These are phyloP conservation scores for Penium margaritaceum DNA, from an alignment of 139 green algal genomes.

Conservation along the genomic window DNA sequence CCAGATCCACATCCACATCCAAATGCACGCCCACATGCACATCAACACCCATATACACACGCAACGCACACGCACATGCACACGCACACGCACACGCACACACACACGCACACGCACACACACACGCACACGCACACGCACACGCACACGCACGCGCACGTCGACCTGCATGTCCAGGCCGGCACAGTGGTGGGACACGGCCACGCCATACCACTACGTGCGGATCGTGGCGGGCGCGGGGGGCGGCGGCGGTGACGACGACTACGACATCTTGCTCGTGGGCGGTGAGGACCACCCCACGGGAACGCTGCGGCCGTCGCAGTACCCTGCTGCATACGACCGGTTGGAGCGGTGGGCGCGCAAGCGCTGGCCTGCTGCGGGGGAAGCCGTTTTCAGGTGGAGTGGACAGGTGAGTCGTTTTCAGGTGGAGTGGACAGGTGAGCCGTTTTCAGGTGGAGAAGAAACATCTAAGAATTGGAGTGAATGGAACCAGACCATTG, in stretches of 20 bases:
- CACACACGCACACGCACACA: no score
- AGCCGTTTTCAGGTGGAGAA: no score
- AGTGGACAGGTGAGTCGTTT: slow-evolving; percentile 41
- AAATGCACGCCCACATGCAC: no score
- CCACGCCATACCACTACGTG: slow-evolving; percentile 49
- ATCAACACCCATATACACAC: no score
- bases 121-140: no score
- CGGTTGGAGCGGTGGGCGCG: slow-evolving; percentile 48
- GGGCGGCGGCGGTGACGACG: slow-evolving; percentile 3
- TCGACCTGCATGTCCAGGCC: slow-evolving; percentile 33
- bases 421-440: no score
- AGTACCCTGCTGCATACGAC: slow-evolving; percentile 56
- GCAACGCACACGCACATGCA: no score
- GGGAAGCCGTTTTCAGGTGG: slow-evolving; percentile 51
- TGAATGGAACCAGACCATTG: no score
- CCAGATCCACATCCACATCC: no score
- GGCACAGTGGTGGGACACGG: slow-evolving; percentile 61
- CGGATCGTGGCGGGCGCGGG: slow-evolving; percentile 41
- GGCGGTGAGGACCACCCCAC: slow-evolving; percentile 44
- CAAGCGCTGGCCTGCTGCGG: slow-evolving; percentile 46
- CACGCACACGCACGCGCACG: no score
- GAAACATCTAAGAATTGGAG: no score
- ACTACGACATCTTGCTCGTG: slow-evolving; percentile 55
- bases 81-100: no score
- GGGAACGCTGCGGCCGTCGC: slow-evolving; percentile 23